Evolutionary conservation across 1,284 basidiomycete genomes (phyloP).

Genomic region (Microbotryum violaceum): DNA sequence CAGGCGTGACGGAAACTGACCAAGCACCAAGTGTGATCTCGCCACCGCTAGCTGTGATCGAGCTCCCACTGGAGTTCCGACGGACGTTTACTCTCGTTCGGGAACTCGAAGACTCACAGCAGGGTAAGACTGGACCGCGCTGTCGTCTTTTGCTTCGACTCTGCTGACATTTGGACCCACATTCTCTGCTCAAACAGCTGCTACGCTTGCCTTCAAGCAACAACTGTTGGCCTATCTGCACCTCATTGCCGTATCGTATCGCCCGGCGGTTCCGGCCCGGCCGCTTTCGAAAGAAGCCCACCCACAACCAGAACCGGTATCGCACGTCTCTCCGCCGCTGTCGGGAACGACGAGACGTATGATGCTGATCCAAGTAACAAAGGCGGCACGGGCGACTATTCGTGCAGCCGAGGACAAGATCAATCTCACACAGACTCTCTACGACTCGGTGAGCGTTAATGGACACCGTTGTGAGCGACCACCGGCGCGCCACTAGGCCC

Average conservation of each 20-base stretch:
- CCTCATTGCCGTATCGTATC: too few relatives aligned
- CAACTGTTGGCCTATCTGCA: too few relatives aligned
- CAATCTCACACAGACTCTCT: slow-evolving; percentile 26
- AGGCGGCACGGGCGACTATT: slow-evolving; percentile 6
- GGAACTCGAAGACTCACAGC: slow-evolving; percentile 28
- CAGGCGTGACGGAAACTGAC: too few relatives aligned
- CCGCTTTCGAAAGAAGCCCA: too few relatives aligned
- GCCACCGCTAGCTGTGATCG: neutral
- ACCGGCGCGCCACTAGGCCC: too few relatives aligned
- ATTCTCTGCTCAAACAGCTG: neutral
- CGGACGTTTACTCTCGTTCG: slow-evolving; percentile 29
- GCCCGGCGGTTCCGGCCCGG: too few relatives aligned
- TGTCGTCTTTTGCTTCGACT: neutral
- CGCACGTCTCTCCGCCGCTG: neutral
- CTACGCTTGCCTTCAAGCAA: too few relatives aligned
- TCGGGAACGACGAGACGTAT: neutral
- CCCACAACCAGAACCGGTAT: neutral
- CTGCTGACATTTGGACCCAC: slow-evolving; percentile 1
- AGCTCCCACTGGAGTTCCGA: slow-evolving; percentile 31
- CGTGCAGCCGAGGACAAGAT: slow-evolving; percentile 33
- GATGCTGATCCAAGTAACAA: slow-evolving; percentile 4
- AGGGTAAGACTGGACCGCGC: neutral
- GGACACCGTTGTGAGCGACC: too few relatives aligned
- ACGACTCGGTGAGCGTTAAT: slow-evolving; percentile 24
- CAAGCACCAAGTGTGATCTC: too few relatives aligned